Evolutionary conservation across 306 rosid species (phyloP), one percentile per base, ranked within the genome.

Genomic region (Prunus mira): DNA sequence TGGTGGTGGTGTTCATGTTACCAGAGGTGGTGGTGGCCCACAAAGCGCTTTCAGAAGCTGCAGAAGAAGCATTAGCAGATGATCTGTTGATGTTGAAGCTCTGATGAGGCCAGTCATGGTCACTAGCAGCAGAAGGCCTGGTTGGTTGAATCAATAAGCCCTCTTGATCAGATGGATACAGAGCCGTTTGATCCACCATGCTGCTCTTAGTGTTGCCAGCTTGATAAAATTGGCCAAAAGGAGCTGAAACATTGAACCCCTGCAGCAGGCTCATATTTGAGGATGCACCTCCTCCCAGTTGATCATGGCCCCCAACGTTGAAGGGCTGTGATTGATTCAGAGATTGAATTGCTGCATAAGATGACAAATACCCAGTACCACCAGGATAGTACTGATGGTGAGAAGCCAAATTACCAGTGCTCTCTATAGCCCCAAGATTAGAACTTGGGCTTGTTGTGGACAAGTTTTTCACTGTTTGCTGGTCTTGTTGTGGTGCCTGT

Each of bases 221-320:
- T 75, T 74, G 86, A 64, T 63, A 79, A 47, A 84, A 78, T 0
- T 74, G 79, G 0, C 67, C 78, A 51, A 63, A 22, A 25, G 87
- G 65, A 52, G 76, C 24, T 28, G 63, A 38, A 63, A 63, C 75
- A 54, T 77, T 76, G 72, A 91, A 86, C 43, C 91, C 86, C 67
- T 83, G 76, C 6, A 79, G 54, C 52, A 86, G 81, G 69, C 83
- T 78, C 81, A 87, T 19, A 77, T 81, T 84, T 45, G 88, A 80
- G 52, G 86, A 69, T 45, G 28, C 43, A 38, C 43, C 43, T 38
- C 43, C 43, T 38, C 43, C 43, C 43, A 38, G 43, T 38, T 38
- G 46, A 52, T 14, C 72, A 75, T 27, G 65, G 64, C 60, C 71
- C 9, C 63, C 79, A 41, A 24, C 17, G 51, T 61, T 73, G 79